Base-by-base conservation (phyloP, 2,329 filamentous ascomycete species). In the Pestalotiopsis fici region DNA sequence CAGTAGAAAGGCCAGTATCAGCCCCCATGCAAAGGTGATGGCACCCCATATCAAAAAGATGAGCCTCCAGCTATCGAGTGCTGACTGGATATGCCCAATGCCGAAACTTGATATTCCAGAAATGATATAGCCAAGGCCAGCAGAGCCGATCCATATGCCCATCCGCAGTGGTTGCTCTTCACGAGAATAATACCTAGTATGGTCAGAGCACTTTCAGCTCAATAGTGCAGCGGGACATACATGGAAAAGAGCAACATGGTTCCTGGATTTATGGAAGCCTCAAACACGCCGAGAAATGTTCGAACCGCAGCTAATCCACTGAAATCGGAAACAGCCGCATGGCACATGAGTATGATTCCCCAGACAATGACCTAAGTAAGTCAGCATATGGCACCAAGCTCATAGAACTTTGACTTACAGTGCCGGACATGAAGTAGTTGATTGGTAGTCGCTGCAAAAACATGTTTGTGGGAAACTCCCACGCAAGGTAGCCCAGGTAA, bases 21-120 rank as follows among this genome's bases (percentile, higher is more conserved):
- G 82, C 1, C 87, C 90, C 85, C 89, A 91, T 13, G 81, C 67
- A 18, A 86, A 81, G 67, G 88, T 91, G 12, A 91, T 80, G 1
- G 86, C 81, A 7, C 82, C 82, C 3, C 88, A 88, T n/a, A 92
- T 85, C 18, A 93, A 77, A 73, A 92, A 92, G 65, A 92, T 89
- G 70, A 90, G 92, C 73, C 87, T 88, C 90, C 90, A 92, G 0
- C 85, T 86, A 0, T 85, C 81, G 23, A 91, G 80, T 1, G 82
- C 79, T 15, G 86, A 87, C 50, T 82, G 80, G 70, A 88, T 88
- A 69, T 89, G 82, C 1, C 89, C 88, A 59, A 91, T 90, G 0
- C 84, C 88, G 66, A 87, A 90, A 0, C 86, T 78, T 74, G 66
- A 57, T 6, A 82, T 72, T 0, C 87, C 87, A 59, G 88, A 88